Conservation (phyloP, 345 rosid species). For the Eutrema yunnanense region DNA sequence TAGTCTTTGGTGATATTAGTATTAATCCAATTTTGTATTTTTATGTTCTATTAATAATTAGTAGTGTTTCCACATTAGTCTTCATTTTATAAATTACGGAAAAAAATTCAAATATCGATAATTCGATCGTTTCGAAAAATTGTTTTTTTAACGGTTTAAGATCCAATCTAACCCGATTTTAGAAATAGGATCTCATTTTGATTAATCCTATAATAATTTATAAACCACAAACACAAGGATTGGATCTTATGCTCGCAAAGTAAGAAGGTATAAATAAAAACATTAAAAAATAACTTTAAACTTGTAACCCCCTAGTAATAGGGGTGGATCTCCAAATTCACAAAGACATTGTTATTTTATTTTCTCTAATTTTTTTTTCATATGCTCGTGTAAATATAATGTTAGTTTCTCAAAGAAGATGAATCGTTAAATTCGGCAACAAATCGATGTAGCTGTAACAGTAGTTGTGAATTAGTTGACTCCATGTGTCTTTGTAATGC, state of each 20-base stretch:
- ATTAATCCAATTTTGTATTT: neutral
- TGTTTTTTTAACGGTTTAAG: neutral
- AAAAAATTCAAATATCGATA: neutral
- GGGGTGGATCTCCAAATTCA: neutral
- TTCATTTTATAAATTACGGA: neutral
- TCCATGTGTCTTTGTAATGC: constrained; percentile 28
- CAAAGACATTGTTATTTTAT: neutral
- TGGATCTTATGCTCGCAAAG: no score
- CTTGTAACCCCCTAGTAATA: neutral
- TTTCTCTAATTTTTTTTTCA: neutral
- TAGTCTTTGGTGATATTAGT: neutral
- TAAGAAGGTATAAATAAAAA: no score
- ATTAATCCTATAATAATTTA: no score
- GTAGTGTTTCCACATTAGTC: neutral
- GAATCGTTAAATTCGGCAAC: neutral
- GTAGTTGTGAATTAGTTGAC: constrained; percentile 22
- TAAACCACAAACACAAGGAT: no score
- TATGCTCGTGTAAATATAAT: neutral
- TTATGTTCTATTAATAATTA: neutral
- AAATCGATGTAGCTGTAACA: constrained; percentile 6
- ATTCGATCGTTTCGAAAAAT: neutral
- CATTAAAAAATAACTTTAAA: no score
- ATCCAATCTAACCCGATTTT: no score
- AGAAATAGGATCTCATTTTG: no score
- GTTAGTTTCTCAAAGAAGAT: neutral